Evolutionary conservation across 2,329 filamentous ascomycete species (phyloP).

Genomic region (Diaporthe batatas): DNA sequence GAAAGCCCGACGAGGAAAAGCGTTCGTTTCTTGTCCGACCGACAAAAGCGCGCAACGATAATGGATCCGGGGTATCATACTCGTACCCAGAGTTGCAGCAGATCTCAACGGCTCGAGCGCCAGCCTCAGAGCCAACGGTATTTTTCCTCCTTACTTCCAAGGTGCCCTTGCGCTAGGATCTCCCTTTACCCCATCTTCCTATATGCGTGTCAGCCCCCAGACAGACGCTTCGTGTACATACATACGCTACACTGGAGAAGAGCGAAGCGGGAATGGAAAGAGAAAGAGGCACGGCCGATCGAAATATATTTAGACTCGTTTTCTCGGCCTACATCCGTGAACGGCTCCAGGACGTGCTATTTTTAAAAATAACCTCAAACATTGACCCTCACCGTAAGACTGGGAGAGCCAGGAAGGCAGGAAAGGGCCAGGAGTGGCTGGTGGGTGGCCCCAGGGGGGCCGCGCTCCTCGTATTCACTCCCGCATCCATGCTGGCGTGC

Average conservation of each 20-base stretch:
- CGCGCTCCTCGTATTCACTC: conserved; percentile 31
- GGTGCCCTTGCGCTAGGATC: not conserved
- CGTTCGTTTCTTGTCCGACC: not conserved
- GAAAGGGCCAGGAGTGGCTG: conserved; percentile 21
- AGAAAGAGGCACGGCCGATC: not conserved
- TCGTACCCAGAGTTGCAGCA: conserved; percentile 7
- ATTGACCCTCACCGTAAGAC: conserved; percentile 13
- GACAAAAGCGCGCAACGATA: conserved; percentile 5
- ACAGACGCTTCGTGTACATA: not conserved
- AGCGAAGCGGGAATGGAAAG: not conserved
- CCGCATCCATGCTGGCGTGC: conserved; percentile 21
- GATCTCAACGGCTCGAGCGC: not conserved
- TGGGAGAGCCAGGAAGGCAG: conserved; percentile 6
- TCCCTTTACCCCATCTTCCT: not conserved
- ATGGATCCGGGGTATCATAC: not conserved
- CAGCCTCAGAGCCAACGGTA: conserved; percentile 7
- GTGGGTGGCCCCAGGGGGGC: conserved; percentile 16
- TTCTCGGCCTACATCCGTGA: conserved; percentile 26
- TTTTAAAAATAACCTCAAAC: conserved; percentile 32
- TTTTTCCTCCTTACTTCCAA: too few relatives aligned
- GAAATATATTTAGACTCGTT: conserved; percentile 23
- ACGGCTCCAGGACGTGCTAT: conserved; percentile 12
- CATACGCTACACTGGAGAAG: not conserved
- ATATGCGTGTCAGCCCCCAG: not conserved
- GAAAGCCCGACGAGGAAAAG: not conserved